Evolutionary conservation across 768 basidiomycete genomes (phyloP).

Genomic region (Lentinula raphanica): DNA sequence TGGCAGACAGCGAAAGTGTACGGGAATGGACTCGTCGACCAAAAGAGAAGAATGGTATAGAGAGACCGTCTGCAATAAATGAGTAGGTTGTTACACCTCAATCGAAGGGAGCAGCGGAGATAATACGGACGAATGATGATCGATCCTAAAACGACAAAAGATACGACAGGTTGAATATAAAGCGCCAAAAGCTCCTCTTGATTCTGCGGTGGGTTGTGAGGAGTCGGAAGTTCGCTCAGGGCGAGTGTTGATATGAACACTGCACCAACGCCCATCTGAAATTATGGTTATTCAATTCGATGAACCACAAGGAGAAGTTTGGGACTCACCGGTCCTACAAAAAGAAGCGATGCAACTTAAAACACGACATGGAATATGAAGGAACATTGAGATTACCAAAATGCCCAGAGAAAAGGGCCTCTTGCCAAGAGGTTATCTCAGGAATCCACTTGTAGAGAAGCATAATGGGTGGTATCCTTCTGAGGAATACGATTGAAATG

Average conservation of each 20-base stretch:
- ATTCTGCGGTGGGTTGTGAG: conserved; percentile 53
- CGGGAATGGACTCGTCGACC: conserved; percentile 42
- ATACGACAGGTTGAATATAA: conserved; percentile 74
- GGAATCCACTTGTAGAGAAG: conserved; percentile 80
- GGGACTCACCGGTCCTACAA: conserved; percentile 47
- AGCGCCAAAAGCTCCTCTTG: conserved; percentile 72
- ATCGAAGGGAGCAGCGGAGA: not conserved
- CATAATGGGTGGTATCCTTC: conserved; percentile 78
- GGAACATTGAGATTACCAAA: conserved; percentile 57
- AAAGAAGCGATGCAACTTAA: not conserved
- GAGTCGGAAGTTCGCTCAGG: conserved; percentile 51
- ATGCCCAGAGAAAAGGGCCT: conserved; percentile 89
- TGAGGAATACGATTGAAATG: conserved; percentile 62
- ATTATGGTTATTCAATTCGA: not conserved
- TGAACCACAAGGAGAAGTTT: too few relatives aligned
- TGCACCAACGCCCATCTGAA: conserved; percentile 86
- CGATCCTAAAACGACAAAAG: conserved; percentile 83
- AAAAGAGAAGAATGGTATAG: conserved; percentile 62
- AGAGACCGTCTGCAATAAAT: conserved; percentile 51
- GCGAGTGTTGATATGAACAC: conserved; percentile 84
- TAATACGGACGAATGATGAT: conserved; percentile 68
- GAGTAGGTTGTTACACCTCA: not conserved
- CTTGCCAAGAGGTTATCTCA: conserved; percentile 77
- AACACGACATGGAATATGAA: too few relatives aligned
- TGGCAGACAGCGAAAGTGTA: conserved; percentile 40